Evolutionary conservation across 2,329 filamentous ascomycete species (phyloP), one percentile per base, ranked within the genome.

Genomic region (Leptographium lundbergii): DNA sequence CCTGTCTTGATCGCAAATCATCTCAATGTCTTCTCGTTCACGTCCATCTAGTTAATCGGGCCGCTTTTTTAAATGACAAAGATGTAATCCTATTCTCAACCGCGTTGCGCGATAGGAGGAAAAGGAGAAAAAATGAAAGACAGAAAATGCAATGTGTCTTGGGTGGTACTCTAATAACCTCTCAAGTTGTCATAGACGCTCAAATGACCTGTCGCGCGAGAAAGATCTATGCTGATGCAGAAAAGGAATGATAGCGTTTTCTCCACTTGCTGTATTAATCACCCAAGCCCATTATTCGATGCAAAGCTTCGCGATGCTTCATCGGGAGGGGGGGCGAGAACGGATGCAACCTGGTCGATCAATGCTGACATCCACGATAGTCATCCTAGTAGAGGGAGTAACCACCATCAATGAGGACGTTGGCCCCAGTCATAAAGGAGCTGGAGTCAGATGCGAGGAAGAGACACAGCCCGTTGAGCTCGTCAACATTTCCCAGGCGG

Each of bases 401-500:
- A 55, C 84, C 84, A 66, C 84, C 85, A 67, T 89, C 86, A 62
- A 87, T 87, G 68, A 85, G 74, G 71, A 85, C 79, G 75, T 90
- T 87, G 69, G 81, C 79, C 57, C 88, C 88, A 42, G 88, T 91
- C 86, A 91, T 88, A 76, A 88, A 91, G 65, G 76, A 75, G 48
- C 82, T 86, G 10, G 86, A 80, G 68, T 90, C 87, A 7, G 83
- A 87, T 27, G 86, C 86, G 32, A 91, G 78, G 77, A 87, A 89
- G 65, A 91, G 82, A 64, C 85, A 87, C 47, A 89, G 79, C 60
- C 86, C 86, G 73, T 91, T 91, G 64, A 91, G 79, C 71, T 91
- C 88, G 65, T 89, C 84, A 48, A 89, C 85, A 53, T 77, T 77
- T 58, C 87, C 88, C 19, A 91, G 79, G 52, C 87, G 82, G 70